Conservation (phyloP, 2,329 filamentous ascomycete species). For the Xylaria sp. region DNA sequence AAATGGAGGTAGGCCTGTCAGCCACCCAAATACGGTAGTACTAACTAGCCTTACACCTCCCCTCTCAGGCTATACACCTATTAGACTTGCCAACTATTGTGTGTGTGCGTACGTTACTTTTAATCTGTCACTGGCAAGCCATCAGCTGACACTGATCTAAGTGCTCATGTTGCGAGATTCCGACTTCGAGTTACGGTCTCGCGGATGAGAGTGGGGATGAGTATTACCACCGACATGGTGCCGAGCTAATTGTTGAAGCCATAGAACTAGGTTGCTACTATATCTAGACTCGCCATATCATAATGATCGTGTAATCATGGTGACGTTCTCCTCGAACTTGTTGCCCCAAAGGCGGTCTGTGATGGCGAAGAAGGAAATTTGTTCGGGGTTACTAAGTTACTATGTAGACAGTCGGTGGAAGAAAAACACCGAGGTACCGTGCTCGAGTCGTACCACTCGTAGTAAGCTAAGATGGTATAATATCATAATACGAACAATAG, state of each 20-base stretch:
- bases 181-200: background rate
- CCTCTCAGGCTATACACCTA: no score
- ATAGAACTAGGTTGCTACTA: background rate
- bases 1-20: no score
- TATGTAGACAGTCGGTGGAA: background rate
- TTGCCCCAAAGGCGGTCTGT: background rate
- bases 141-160: background rate
- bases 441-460: no score
- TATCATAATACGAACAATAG: background rate
- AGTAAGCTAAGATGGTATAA: background rate
- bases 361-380: background rate
- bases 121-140: background rate
- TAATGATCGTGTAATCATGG: background rate
- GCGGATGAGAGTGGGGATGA: background rate
- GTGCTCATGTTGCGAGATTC: background rate
- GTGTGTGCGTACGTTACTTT: no score
- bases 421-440: background rate
- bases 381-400: background rate
- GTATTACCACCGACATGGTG: constrained; percentile 28
- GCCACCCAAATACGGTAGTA: no score
- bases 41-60: no score
- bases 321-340: background rate
- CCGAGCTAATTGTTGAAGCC: constrained; percentile 20
- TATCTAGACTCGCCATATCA: background rate
- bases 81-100: no score